Percentiles rank a stretch among this genome's conserved stretches.
Evolutionary conservation across 2,329 filamentous ascomycete species (phyloP).

Genomic region (Phialemonium atrogriseum): DNA sequence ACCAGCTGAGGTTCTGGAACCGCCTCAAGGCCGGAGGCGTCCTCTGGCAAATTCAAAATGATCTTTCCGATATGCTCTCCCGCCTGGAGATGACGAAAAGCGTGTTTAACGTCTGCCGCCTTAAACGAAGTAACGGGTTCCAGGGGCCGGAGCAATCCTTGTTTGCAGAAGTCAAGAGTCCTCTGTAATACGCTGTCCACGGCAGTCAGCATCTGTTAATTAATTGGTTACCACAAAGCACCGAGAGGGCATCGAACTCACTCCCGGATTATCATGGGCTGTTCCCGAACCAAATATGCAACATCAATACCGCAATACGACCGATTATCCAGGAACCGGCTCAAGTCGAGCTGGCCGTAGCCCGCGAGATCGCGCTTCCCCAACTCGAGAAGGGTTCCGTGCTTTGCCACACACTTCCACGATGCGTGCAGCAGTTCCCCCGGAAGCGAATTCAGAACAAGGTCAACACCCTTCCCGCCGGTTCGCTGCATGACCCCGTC

Average conservation of each 20-base stretch:
- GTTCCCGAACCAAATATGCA: too few relatives aligned
- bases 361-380: slow-evolving; percentile 23
- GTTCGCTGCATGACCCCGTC: slow-evolving; percentile 15
- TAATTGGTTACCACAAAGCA: too few relatives aligned
- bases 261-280: too few relatives aligned
- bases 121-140: slow-evolving; percentile 4
- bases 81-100: slow-evolving; percentile 2
- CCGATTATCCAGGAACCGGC: too few relatives aligned
- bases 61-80: slow-evolving; percentile 4
- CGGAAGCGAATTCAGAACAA: slow-evolving; percentile 21
- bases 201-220: slow-evolving; percentile 4
- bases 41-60: not conserved
- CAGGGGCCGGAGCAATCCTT: slow-evolving; percentile 7
- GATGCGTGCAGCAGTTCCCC: slow-evolving; percentile 21
- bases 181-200: slow-evolving; percentile 6
- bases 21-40: not conserved
- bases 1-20: not conserved
- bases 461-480: slow-evolving; percentile 18
- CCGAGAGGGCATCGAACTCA: too few relatives aligned
- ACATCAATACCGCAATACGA: too few relatives aligned
- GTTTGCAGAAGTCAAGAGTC: too few relatives aligned
- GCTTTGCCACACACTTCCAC: slow-evolving; percentile 25
- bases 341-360: slow-evolving; percentile 11
- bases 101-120: too few relatives aligned
- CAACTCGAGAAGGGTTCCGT: slow-evolving; percentile 26